Conservation (phyloP, 1,139 yeast genomes). For the Protomyces gravidus region DNA sequence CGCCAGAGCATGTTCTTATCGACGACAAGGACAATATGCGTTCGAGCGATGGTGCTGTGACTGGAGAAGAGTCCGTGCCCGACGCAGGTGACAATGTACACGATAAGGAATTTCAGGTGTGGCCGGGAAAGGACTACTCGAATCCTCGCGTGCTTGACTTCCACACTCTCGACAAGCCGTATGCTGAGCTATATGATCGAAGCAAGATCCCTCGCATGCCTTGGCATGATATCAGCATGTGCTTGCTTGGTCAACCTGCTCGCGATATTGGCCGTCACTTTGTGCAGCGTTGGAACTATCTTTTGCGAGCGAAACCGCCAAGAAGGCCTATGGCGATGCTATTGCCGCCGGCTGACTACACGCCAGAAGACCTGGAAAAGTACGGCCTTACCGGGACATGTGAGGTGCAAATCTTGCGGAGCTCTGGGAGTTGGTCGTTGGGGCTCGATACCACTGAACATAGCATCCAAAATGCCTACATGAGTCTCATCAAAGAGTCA, state of each 20-base stretch:
- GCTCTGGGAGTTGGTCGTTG: conserved; percentile 88
- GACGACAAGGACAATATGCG: conserved; percentile 52
- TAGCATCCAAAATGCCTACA: conserved; percentile 87
- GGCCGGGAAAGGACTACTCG: conserved; percentile 97
- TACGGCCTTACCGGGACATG: conserved; percentile 78
- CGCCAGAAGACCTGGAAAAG: conserved; percentile 61
- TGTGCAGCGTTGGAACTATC: conserved; percentile 95
- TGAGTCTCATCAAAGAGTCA: conserved; percentile 83
- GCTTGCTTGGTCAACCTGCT: conserved; percentile 92
- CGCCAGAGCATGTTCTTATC: conserved; percentile 85
- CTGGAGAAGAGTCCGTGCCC: conserved; percentile 10
- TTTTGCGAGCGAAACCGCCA: conserved; percentile 87
- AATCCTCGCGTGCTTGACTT: conserved; percentile 93
- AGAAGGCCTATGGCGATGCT: conserved; percentile 87
- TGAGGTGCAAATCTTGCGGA: conserved; percentile 82
- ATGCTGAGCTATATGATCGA: conserved; percentile 89
- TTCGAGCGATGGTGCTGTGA: conserved; percentile 29
- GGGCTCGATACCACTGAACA: conserved; percentile 76
- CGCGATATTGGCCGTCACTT: conserved; percentile 90
- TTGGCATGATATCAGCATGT: conserved; percentile 99
- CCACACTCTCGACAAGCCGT: conserved; percentile 72
- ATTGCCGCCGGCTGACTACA: conserved; percentile 86
- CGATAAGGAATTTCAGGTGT: conserved; percentile 50
- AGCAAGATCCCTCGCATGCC: conserved; percentile 87
- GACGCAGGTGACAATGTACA: conserved; percentile 40